Evolutionary conservation across 192 early-diverging fungal genomes (phyloP).

Genomic region (Lobosporangium transversale): DNA sequence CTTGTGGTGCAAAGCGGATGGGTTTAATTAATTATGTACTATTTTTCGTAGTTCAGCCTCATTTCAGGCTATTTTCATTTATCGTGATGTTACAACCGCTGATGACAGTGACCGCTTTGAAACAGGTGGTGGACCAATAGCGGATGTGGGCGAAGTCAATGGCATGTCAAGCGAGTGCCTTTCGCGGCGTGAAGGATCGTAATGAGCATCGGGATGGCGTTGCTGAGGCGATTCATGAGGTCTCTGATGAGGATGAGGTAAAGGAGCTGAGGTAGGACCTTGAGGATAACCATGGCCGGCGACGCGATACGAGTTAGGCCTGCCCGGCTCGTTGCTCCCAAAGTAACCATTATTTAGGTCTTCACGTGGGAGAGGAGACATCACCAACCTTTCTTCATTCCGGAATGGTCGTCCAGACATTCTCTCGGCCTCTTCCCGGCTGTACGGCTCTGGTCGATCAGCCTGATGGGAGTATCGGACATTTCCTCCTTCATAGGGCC

Average conservation of each 20-base stretch:
- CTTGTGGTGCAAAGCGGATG: too few relatives aligned
- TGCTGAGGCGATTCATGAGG: not conserved
- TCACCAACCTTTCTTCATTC: slow-evolving; percentile 16
- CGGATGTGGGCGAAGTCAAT: not conserved
- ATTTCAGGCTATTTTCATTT: too few relatives aligned
- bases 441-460: slow-evolving; percentile 7
- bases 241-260: slow-evolving; percentile 4
- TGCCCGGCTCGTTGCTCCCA: slow-evolving; percentile 10
- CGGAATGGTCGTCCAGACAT: slow-evolving; percentile 2
- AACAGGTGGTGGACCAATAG: not conserved
- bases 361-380: slow-evolving; percentile 19
- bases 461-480: slow-evolving; percentile 14
- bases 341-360: slow-evolving; percentile 17
- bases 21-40: not conserved
- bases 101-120: slow-evolving; percentile 7
- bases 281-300: not conserved
- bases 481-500: slow-evolving; percentile 2
- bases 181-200: slow-evolving; percentile 3
- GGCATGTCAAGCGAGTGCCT: slow-evolving; percentile 24
- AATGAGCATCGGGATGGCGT: not conserved
- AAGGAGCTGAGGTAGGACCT: not conserved
- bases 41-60: too few relatives aligned
- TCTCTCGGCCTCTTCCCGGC: slow-evolving; percentile 5
- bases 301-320: slow-evolving; percentile 11
- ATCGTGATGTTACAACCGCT: slow-evolving; percentile 4